Percentiles rank a stretch among this genome's conserved stretches.
Evolutionary conservation across 495 filamentous ascomycete species (phyloP).

Genomic region (Penicillium robsamsonii): DNA sequence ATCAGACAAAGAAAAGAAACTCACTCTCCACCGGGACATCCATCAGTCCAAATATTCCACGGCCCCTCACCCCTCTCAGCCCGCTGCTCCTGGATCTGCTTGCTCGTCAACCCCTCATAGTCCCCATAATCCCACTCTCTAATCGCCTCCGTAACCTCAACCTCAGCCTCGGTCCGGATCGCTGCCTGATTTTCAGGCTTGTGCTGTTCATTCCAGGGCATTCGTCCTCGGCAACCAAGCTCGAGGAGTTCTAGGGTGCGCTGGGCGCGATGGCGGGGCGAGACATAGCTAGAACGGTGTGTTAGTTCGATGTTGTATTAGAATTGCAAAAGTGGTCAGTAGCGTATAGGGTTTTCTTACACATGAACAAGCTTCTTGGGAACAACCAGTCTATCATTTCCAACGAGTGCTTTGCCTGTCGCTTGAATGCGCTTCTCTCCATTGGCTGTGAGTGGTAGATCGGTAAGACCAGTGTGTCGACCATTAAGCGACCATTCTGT

Average conservation of each 20-base stretch:
- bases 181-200: constrained; percentile 39
- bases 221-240: constrained; percentile 51
- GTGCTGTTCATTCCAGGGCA: constrained; percentile 52
- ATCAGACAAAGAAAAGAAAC: constrained; percentile 20
- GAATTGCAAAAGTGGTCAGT: not conserved
- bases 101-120: constrained; percentile 85
- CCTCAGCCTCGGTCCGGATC: constrained; percentile 50
- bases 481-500: constrained; percentile 97
- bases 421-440: constrained; percentile 82
- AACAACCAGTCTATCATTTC: constrained; percentile 80
- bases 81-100: constrained; percentile 63
- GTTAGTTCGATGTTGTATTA: not conserved
- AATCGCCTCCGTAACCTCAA: constrained; percentile 73
- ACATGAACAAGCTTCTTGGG: constrained; percentile 78
- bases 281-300: constrained; percentile 62
- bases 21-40: constrained; percentile 68
- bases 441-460: constrained; percentile 81
- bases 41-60: constrained; percentile 87
- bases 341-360: constrained; percentile 28
- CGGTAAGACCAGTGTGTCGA: constrained; percentile 82
- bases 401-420: constrained; percentile 80
- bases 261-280: constrained; percentile 81
- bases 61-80: constrained; percentile 31
- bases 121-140: constrained; percentile 96
- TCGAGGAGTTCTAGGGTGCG: constrained; percentile 81